These are phyloP conservation scores for Rutstroemia sp. DNA, from an alignment of 2,329 filamentous ascomycete species.

Conservation along the genomic window DNA sequence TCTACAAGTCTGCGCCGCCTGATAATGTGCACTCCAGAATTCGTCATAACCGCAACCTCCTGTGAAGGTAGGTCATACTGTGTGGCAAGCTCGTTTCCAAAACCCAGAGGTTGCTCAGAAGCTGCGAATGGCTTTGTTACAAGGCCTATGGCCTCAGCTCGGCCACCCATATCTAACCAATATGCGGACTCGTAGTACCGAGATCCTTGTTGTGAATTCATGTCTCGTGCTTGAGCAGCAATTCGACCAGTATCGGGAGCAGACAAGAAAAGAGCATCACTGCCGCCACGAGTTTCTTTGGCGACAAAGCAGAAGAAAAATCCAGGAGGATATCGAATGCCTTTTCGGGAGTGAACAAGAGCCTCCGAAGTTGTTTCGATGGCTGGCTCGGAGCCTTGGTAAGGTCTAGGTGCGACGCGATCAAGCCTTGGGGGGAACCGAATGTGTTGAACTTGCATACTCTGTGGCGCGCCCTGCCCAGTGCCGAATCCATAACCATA, in stretches of 20 bases:
- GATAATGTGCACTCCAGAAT: slow-evolving; percentile 81
- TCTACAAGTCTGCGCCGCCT: slow-evolving; percentile 81
- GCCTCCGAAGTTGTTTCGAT: slow-evolving; percentile 37
- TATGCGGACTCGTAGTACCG: slow-evolving; percentile 70
- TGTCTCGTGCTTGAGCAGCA: slow-evolving; percentile 43
- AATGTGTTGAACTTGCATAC: slow-evolving; percentile 96
- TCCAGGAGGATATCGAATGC: slow-evolving; percentile 69
- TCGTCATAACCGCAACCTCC: slow-evolving; percentile 87
- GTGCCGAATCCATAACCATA: slow-evolving; percentile 60
- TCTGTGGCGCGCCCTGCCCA: slow-evolving; percentile 63
- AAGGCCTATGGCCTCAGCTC: slow-evolving; percentile 71
- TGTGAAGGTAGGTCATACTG: slow-evolving; percentile 80
- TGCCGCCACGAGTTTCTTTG: slow-evolving; percentile 49
- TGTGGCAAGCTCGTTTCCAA: slow-evolving; percentile 92
- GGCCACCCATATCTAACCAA: slow-evolving; percentile 69
- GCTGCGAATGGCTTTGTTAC: slow-evolving; percentile 68
- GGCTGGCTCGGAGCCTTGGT: slow-evolving; percentile 17
- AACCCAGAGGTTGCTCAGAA: slow-evolving; percentile 62
- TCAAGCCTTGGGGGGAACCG: slow-evolving; percentile 69
- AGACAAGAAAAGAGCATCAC: slow-evolving; percentile 72
- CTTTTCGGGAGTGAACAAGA: slow-evolving; percentile 43
- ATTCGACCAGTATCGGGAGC: slow-evolving; percentile 86
- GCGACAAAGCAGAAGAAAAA: slow-evolving; percentile 83
- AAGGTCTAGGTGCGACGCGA: slow-evolving; percentile 23
- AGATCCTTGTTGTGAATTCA: slow-evolving; percentile 20